phyloP scores from a whole-genome alignment of 2,329 filamentous ascomycete species.

The Phyllosticta citribraziliensis region DNA sequence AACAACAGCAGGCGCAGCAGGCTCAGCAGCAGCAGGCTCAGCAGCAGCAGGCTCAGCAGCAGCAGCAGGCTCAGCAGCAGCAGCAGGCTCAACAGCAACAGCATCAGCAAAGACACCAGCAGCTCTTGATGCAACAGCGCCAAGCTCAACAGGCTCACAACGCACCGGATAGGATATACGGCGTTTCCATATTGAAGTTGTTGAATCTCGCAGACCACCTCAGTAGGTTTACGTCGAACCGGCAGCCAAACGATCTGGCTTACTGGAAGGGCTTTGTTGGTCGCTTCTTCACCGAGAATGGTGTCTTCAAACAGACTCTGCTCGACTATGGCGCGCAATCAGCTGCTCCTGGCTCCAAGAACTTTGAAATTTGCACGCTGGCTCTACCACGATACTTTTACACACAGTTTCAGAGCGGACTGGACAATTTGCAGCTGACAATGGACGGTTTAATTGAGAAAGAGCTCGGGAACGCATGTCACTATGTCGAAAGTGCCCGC shows the following conservation, averaged over 20 bases:
- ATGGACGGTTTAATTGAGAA: slow-evolving; percentile 58
- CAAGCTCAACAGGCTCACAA: slow-evolving; percentile 16
- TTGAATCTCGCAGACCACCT: slow-evolving; percentile 48
- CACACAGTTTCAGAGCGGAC: slow-evolving; percentile 78
- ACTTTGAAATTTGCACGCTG: slow-evolving; percentile 76
- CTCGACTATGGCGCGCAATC: slow-evolving; percentile 37
- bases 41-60: slow-evolving; percentile 23
- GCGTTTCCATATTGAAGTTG: slow-evolving; percentile 41
- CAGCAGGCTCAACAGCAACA: slow-evolving; percentile 19
- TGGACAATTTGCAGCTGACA: slow-evolving; percentile 76
- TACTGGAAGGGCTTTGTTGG: slow-evolving; percentile 76
- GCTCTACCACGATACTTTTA: slow-evolving; percentile 82
- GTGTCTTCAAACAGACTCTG: slow-evolving; percentile 66
- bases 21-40: slow-evolving; percentile 26
- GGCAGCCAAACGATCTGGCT: slow-evolving; percentile 51
- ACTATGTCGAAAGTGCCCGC: slow-evolving; percentile 65
- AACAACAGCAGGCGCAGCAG: slow-evolving; percentile 20
- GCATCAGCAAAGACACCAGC: slow-evolving; percentile 21
- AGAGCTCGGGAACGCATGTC: slow-evolving; percentile 51
- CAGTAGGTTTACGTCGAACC: slow-evolving; percentile 41
- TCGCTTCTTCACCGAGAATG: slow-evolving; percentile 69
- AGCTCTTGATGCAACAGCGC: slow-evolving; percentile 17
- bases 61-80: slow-evolving; percentile 12
- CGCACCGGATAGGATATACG: slow-evolving; percentile 22
- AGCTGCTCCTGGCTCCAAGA: slow-evolving; percentile 51